phyloP scores from a whole-genome alignment of 331 rosid genomes.

The Dryas integrifolia region DNA sequence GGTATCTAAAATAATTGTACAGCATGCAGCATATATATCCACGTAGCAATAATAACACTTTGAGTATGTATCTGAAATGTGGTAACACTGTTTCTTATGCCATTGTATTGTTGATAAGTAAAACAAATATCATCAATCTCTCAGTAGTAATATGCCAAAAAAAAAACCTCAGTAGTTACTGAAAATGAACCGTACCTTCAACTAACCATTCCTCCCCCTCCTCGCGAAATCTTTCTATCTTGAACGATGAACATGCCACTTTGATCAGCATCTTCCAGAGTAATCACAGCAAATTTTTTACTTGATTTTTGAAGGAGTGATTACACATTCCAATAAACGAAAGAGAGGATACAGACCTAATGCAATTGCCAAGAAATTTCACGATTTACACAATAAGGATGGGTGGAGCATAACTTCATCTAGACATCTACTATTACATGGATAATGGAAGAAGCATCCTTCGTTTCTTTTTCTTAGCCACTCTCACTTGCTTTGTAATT shows the following conservation, averaged over 20 bases:
- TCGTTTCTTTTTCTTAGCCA: slow-evolving; percentile 91
- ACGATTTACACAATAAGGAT: slow-evolving; percentile 16
- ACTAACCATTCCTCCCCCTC: slow-evolving; percentile 10
- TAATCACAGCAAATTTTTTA: slow-evolving; percentile 29
- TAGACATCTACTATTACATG: slow-evolving; percentile 50
- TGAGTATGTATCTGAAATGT: slow-evolving; percentile 12
- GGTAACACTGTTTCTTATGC: slow-evolving; percentile 1
- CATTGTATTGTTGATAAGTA: slow-evolving; percentile 12
- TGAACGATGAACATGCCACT: slow-evolving; percentile 26
- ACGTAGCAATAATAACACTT: slow-evolving; percentile 1
- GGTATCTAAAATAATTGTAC: slow-evolving; percentile 6
- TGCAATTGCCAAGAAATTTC: slow-evolving; percentile 34
- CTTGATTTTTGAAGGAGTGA: slow-evolving; percentile 31
- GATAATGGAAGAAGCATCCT: slow-evolving; percentile 99
- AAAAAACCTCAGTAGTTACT: slow-evolving; percentile 7
- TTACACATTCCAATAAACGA: slow-evolving; percentile 35
- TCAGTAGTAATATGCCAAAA: background rate
- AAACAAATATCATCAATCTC: slow-evolving; percentile 5
- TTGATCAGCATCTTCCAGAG: slow-evolving; percentile 37
- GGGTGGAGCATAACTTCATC: slow-evolving; percentile 17
- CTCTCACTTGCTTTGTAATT: slow-evolving; percentile 89
- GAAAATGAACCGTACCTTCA: slow-evolving; percentile 29
- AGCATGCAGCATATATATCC: background rate
- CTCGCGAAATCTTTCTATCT: background rate
- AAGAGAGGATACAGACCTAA: slow-evolving; percentile 26